A percentile compares a stretch with the other conserved stretches of the same genome.
Evolutionary conservation across 495 filamentous ascomycete genomes (phyloP).

Genomic region (Penicillium cosmopolitanum): DNA sequence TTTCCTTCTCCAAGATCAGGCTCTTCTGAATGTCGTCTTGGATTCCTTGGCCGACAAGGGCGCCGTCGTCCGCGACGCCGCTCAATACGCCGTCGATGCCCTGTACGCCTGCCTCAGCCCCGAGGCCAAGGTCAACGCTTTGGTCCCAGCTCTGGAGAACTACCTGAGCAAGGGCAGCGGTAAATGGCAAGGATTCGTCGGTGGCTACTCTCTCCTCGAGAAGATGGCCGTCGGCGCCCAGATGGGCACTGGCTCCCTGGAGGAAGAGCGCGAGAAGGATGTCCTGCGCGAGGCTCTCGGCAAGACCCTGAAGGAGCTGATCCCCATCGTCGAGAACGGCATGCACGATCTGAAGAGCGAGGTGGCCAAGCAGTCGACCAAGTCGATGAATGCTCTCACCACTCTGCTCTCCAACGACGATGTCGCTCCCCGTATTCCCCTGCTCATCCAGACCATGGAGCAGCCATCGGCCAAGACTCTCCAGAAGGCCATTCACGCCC

Average conservation of each 20-base stretch:
- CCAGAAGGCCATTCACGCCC: constrained; percentile 93
- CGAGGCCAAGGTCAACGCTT: constrained; percentile 78
- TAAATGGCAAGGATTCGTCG: constrained; percentile 96
- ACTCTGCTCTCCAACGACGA: constrained; percentile 96
- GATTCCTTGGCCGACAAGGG: constrained; percentile 93
- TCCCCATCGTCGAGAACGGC: constrained; percentile 87
- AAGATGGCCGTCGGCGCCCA: constrained; percentile 93
- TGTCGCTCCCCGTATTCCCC: constrained; percentile 87
- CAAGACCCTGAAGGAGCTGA: constrained; percentile 83
- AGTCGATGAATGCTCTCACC: constrained; percentile 89
- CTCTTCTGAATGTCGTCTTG: constrained; percentile 70
- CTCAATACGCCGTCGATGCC: constrained; percentile 92
- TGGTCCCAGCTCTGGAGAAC: constrained; percentile 70
- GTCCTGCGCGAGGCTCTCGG: constrained; percentile 90
- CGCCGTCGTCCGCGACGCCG: constrained; percentile 82
- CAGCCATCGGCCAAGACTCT: constrained; percentile 86
- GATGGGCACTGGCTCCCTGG: constrained; percentile 74
- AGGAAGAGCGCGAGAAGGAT: constrained; percentile 84
- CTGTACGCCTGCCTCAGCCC: constrained; percentile 77
- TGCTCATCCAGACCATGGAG: constrained; percentile 93
- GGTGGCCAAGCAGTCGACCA: constrained; percentile 83
- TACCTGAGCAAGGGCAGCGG: constrained; percentile 80
- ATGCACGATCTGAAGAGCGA: constrained; percentile 97
- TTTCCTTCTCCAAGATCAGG: constrained; percentile 79
- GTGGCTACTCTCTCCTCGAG: constrained; percentile 78